A percentile compares a stretch with the other conserved stretches of the same genome.
Evolutionary conservation across 2,329 filamentous ascomycete species (phyloP).

Genomic region (Fusarium chaquense): DNA sequence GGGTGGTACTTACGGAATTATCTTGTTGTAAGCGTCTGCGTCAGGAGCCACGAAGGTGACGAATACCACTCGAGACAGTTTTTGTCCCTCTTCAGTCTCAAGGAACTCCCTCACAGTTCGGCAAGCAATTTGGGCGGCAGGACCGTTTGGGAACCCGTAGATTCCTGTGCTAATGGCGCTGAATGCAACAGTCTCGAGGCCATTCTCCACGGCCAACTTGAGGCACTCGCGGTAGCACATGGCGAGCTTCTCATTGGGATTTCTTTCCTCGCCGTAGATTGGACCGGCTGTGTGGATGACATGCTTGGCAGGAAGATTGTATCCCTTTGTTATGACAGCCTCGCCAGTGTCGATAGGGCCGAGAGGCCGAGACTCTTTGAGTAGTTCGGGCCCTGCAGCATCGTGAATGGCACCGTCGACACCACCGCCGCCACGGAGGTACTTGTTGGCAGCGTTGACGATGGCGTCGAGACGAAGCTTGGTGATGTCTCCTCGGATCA

Average conservation of each 20-base stretch:
- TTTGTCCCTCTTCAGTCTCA: conserved; percentile 58
- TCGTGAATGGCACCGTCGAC: conserved; percentile 90
- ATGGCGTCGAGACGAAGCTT: conserved; percentile 82
- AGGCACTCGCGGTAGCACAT: conserved; percentile 79
- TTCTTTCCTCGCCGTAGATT: conserved; percentile 66
- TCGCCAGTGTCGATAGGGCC: conserved; percentile 80
- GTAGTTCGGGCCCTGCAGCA: conserved; percentile 78
- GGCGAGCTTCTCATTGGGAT: conserved; percentile 63
- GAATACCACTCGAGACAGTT: conserved; percentile 82
- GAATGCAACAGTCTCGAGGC: conserved; percentile 81
- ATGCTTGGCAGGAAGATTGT: conserved; percentile 78
- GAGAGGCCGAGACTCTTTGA: conserved; percentile 77
- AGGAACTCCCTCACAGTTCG: conserved; percentile 68
- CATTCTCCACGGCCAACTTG: conserved; percentile 75
- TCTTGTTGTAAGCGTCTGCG: conserved; percentile 75
- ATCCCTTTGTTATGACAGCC: conserved; percentile 85
- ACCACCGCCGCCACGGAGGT: conserved; percentile 87
- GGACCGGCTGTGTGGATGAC: conserved; percentile 95
- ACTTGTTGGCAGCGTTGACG: conserved; percentile 90
- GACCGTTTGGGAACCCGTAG: conserved; percentile 83
- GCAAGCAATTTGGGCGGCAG: conserved; percentile 80
- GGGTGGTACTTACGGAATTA: conserved; percentile 75
- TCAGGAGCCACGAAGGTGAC: conserved; percentile 87
- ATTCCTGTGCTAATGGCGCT: conserved; percentile 87
- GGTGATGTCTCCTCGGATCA: conserved; percentile 85